Conservation (phyloP, 2,329 filamentous ascomycete species). For the Macroventuria anomochaeta region DNA sequence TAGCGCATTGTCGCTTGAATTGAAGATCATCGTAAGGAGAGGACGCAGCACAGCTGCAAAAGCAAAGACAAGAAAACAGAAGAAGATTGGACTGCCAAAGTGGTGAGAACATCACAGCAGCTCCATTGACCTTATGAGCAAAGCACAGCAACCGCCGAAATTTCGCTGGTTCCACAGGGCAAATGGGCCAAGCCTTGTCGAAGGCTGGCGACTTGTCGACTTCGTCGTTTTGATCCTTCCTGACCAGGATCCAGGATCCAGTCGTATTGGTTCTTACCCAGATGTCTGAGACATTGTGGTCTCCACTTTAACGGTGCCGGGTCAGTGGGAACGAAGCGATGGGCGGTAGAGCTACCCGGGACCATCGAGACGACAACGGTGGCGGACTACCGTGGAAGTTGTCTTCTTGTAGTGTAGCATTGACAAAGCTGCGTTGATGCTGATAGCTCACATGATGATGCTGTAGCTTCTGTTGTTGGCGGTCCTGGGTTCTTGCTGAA, state of each 20-base stretch:
- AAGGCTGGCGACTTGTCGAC: neutral
- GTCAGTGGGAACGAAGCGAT: conserved; percentile 2
- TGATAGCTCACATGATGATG: too few relatives aligned
- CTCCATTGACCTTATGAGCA: neutral
- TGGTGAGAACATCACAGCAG: neutral
- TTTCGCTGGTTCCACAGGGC: conserved; percentile 7
- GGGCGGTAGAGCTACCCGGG: conserved; percentile 6
- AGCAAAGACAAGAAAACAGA: conserved; percentile 1
- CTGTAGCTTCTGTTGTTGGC: neutral
- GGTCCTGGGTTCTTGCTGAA: neutral
- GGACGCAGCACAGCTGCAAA: conserved; percentile 18
- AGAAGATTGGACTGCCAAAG: neutral
- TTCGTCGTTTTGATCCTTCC: conserved; percentile 7
- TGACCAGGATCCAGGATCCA: conserved; percentile 3
- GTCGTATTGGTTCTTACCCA: conserved; percentile 6
- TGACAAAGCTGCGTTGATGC: too few relatives aligned
- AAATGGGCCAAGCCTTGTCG: conserved; percentile 1
- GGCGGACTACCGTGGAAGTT: neutral
- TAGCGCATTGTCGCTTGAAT: conserved; percentile 3
- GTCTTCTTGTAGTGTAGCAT: too few relatives aligned
- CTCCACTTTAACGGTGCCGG: conserved; percentile 8
- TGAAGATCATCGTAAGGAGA: conserved; percentile 11
- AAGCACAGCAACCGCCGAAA: conserved; percentile 1
- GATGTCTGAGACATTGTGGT: conserved; percentile 7
- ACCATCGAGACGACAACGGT: neutral